Base-by-base conservation (phyloP, 192 early-diverging fungal genomes). In the Backusella morwellensis region DNA sequence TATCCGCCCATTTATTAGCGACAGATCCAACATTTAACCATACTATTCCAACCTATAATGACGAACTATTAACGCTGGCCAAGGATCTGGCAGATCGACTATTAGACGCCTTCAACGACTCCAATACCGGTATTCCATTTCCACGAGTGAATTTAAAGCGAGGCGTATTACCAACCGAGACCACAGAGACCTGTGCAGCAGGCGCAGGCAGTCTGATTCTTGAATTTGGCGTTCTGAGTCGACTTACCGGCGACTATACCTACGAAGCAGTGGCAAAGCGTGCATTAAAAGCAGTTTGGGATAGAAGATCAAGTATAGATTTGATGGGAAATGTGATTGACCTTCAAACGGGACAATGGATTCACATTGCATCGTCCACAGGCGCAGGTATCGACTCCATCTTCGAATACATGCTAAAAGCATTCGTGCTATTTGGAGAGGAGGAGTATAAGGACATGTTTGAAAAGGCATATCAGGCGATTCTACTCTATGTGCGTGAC, bases 351-450 rank as follows among this genome's bases (percentile, higher is more conserved):
- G 90, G 88, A 26, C 77, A 92, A 75, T 97, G 95, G 97, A 83
- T 91, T 42, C 85, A 92, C 34, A 75, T 82, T 14, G 86, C 91
- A 63, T 85, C 94, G 11, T 91, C 93, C 19, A 90, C 95, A 4
- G 93, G 97, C 23, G 96, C 97, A 17, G 97, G 97, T 50, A 89
- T 94, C 17, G 97, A 99, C 84, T 97, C 95, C n/a, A 91, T 95
- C 44, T 97, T 92, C 81, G 96, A 97, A 84, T 99, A 99, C 75
- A 81, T 97, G 32, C 78, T 98, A 23, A 99, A 99, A 81, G 88
- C 92, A 15, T 92, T 95, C 76, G 83, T 97, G 3, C 87, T 96
- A 14, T 96, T 98, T 89, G 96, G 93, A 19, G 95, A 96, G 70
- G 69, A 82, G 0, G 86, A 91, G 41, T 97, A 97, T 70, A 78